phyloP scores from a whole-genome alignment of 768 basidiomycete species.

The Mycena haematopus region DNA sequence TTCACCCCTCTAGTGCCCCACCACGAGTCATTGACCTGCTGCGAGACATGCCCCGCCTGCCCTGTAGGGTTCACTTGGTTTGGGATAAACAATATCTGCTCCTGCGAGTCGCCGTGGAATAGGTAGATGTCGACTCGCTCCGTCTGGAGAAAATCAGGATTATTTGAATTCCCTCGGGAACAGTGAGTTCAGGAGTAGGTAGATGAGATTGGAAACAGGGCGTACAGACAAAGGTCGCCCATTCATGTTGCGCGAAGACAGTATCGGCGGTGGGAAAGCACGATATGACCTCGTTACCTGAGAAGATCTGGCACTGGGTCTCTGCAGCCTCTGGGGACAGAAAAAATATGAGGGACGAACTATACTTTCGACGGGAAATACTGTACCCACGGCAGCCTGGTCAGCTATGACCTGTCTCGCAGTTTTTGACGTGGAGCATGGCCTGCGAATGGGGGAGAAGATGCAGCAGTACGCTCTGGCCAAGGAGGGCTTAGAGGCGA shows the following conservation, averaged over 20 bases:
- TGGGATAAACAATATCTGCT: constrained; percentile 49
- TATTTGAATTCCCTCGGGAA: constrained; percentile 72
- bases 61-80: constrained; percentile 53
- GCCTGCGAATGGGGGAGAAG: not conserved
- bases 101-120: constrained; percentile 70
- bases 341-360: constrained; percentile 9
- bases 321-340: constrained; percentile 50
- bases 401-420: constrained; percentile 48
- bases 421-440: constrained; percentile 34
- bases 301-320: constrained; percentile 54
- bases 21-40: constrained; percentile 78
- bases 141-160: constrained; percentile 67
- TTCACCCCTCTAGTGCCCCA: constrained; percentile 60
- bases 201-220: constrained; percentile 32
- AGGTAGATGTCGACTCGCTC: constrained; percentile 79
- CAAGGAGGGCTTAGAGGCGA: constrained; percentile 12
- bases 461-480: constrained; percentile 15
- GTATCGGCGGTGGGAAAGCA: constrained; percentile 72
- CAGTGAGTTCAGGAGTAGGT: constrained; percentile 20
- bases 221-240: constrained; percentile 82
- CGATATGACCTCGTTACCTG: constrained; percentile 75
- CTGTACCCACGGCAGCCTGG: constrained; percentile 41
- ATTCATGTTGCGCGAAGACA: constrained; percentile 70
- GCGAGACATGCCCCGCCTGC: constrained; percentile 57
- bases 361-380: constrained; percentile 10